Evolutionary conservation across 2,329 filamentous ascomycete genomes (phyloP).

Genomic region (Beauveria scarabaeidicola): DNA sequence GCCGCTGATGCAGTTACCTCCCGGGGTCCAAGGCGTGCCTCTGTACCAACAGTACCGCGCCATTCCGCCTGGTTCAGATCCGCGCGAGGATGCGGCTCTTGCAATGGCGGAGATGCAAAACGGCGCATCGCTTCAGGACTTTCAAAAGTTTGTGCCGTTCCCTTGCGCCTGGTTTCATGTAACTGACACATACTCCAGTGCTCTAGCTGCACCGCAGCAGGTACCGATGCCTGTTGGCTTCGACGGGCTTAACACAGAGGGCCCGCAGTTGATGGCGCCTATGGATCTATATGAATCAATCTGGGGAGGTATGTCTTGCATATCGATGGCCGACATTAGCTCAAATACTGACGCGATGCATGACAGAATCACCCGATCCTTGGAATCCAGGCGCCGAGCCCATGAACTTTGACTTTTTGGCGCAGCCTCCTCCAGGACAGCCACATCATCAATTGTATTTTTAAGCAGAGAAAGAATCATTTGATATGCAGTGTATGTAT

Average conservation of each 20-base stretch:
- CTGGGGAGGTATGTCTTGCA: conserved; percentile 49
- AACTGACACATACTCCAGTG: conserved; percentile 14
- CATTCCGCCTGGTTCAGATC: conserved; percentile 31
- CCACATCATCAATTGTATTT: conserved; percentile 52
- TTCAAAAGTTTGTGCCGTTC: conserved; percentile 29
- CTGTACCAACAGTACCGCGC: conserved; percentile 20
- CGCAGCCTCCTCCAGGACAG: conserved; percentile 50
- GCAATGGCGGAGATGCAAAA: conserved; percentile 60
- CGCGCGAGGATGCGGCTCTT: conserved; percentile 53
- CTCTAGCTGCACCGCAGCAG: conserved; percentile 29
- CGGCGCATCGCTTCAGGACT: conserved; percentile 39
- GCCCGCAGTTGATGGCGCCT: conserved; percentile 52
- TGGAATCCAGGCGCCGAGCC: conserved; percentile 48
- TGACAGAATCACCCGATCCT: conserved; percentile 48
- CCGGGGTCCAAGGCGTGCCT: conserved; percentile 16
- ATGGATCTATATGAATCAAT: conserved; percentile 63
- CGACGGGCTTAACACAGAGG: conserved; percentile 46
- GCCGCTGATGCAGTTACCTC: conserved; percentile 25
- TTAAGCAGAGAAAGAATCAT: conserved; percentile 19
- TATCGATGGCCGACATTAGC: background rate
- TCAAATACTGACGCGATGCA: background rate
- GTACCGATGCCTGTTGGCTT: conserved; percentile 30
- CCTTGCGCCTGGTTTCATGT: conserved; percentile 7
- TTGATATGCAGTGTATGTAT: background rate
- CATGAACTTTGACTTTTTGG: conserved; percentile 53